phyloP scores from a whole-genome alignment of 2,329 filamentous ascomycete species.

The Mycosphaerella arachidis region DNA sequence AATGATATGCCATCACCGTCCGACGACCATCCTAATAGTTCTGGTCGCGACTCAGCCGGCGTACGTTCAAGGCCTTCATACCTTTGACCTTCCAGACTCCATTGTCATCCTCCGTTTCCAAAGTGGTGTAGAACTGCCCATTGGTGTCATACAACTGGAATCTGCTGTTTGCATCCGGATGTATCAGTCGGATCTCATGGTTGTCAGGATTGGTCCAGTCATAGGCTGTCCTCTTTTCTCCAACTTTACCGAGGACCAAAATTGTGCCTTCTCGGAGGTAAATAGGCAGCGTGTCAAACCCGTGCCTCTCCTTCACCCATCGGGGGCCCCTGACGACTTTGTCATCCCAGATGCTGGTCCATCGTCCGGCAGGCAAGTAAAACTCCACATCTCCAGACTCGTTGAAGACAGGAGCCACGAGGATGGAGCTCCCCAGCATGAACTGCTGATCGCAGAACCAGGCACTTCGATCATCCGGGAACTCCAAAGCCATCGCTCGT shows the following conservation, averaged over 20 bases:
- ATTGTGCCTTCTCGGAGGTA: conserved; percentile 40
- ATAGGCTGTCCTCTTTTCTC: conserved; percentile 35
- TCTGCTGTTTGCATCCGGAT: conserved; percentile 33
- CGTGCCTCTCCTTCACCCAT: conserved; percentile 42
- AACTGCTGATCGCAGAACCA: conserved; percentile 68
- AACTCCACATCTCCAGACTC: conserved; percentile 62
- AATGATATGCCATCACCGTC: background rate
- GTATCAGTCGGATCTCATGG: conserved; percentile 38
- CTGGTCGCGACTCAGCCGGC: conserved; percentile 8
- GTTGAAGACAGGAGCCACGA: conserved; percentile 62
- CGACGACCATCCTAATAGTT: conserved; percentile 5
- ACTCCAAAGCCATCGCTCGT: conserved; percentile 64
- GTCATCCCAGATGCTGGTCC: conserved; percentile 49
- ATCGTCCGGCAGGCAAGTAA: conserved; percentile 55
- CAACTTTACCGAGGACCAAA: conserved; percentile 37
- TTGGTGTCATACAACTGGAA: conserved; percentile 35
- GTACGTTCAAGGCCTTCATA: conserved; percentile 4
- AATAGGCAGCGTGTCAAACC: conserved; percentile 38
- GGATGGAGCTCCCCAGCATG: conserved; percentile 63
- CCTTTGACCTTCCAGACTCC: conserved; percentile 34
- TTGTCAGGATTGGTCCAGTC: conserved; percentile 35
- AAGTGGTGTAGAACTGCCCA: conserved; percentile 29
- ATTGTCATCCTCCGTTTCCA: conserved; percentile 29
- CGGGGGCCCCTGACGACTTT: conserved; percentile 39
- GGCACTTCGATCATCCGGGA: conserved; percentile 63